Percentiles rank a stretch among this genome's conserved stretches.
These are phyloP conservation scores for Evernia prunastri DNA, from an alignment of 495 filamentous ascomycete genomes.

Conservation along the genomic window DNA sequence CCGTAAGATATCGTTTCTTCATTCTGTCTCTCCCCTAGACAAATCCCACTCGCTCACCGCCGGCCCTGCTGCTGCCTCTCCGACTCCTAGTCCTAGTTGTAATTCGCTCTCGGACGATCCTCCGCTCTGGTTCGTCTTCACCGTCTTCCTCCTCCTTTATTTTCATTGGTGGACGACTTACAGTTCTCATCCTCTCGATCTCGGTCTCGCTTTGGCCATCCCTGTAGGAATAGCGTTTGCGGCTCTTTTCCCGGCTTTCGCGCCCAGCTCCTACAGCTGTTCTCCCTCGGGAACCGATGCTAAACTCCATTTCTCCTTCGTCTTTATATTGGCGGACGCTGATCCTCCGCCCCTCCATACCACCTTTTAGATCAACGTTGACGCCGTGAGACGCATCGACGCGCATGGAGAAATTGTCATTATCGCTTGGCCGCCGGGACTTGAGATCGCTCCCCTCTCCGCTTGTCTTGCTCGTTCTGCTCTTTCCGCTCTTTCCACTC, in stretches of 20 bases:
- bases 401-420: conserved; percentile 20
- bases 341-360: conserved; percentile 85
- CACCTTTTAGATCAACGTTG: conserved; percentile 90
- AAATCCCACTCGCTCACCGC: conserved; percentile 13
- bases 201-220: conserved; percentile 20
- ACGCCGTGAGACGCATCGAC: conserved; percentile 54
- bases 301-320: conserved; percentile 24
- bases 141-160: neutral
- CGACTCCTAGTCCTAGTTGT: conserved; percentile 19
- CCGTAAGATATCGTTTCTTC: conserved; percentile 4
- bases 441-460: conserved; percentile 25
- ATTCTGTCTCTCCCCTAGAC: neutral
- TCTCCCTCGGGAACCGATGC: conserved; percentile 17
- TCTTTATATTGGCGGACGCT: conserved; percentile 70
- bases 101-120: conserved; percentile 17
- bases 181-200: conserved; percentile 14
- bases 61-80: conserved; percentile 19
- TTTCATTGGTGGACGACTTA: neutral
- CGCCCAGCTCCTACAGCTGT: neutral
- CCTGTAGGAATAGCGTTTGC: conserved; percentile 19
- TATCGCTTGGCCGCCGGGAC: conserved; percentile 21
- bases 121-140: conserved; percentile 5
- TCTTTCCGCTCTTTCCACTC: conserved; percentile 20
- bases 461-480: conserved; percentile 17
- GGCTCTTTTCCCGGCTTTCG: conserved; percentile 18